A percentile compares a stretch with the other conserved stretches of the same genome.
Evolutionary conservation across 805 yeast species (phyloP).

Genomic region (Priceomyces carsonii): DNA sequence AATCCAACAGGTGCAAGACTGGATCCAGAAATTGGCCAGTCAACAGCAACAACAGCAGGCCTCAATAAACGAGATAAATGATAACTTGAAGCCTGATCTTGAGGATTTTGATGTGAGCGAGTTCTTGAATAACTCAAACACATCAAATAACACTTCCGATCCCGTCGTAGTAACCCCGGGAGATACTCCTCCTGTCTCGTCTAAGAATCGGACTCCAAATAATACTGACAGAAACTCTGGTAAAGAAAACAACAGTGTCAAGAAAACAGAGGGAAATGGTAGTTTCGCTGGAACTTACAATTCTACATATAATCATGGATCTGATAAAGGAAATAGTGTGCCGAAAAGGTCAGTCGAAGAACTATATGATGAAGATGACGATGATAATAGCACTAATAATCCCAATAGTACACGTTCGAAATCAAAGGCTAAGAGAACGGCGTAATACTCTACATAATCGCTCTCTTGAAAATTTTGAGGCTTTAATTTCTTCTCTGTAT

Average conservation of each 20-base stretch:
- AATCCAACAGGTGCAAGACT: constrained; percentile 56
- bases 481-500: no score
- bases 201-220: constrained; percentile 8
- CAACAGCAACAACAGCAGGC: constrained; percentile 21
- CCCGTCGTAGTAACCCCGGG: constrained; percentile 9
- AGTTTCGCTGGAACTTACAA: no score
- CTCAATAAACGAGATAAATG: constrained; percentile 11
- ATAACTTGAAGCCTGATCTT: constrained; percentile 10
- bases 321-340: no score
- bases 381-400: no score
- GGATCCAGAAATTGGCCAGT: constrained; percentile 44
- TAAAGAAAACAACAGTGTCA: constrained; percentile 8
- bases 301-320: no score
- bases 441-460: no score
- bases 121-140: constrained; percentile 19
- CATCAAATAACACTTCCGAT: constrained; percentile 3
- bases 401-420: no score
- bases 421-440: no score
- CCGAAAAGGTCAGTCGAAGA: no score
- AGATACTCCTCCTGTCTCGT: constrained; percentile 10
- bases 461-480: no score
- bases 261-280: background rate
- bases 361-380: no score
- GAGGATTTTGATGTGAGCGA: constrained; percentile 37
- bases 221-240: constrained; percentile 16